phyloP scores from a whole-genome alignment of 495 filamentous ascomycete genomes.

The Neurospora sp. region DNA sequence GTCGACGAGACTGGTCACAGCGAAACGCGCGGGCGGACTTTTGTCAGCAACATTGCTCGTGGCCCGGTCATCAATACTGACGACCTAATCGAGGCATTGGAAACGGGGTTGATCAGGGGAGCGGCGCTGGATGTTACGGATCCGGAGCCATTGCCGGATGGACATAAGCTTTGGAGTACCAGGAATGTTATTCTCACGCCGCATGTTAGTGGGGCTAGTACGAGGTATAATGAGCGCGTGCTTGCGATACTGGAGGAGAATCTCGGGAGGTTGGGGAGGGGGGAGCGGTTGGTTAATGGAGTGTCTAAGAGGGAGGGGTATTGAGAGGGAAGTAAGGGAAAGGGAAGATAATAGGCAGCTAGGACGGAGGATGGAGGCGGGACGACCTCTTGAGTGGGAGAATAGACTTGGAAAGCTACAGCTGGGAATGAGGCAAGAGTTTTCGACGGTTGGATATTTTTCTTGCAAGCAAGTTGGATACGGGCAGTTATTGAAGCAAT shows the following conservation, averaged over 20 bases:
- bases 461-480: too few relatives aligned
- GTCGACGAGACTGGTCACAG: not conserved
- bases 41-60: conserved; percentile 61
- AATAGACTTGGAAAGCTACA: too few relatives aligned
- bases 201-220: conserved; percentile 58
- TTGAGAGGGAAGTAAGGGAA: conserved; percentile 12
- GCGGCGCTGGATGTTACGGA: conserved; percentile 82
- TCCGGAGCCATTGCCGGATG: conserved; percentile 66
- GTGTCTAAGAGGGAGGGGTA: conserved; percentile 56
- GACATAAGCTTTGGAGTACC: conserved; percentile 61
- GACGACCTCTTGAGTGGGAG: too few relatives aligned
- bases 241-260: conserved; percentile 51
- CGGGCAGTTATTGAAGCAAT: not conserved
- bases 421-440: too few relatives aligned
- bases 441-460: too few relatives aligned
- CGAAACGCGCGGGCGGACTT: conserved; percentile 32
- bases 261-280: conserved; percentile 46
- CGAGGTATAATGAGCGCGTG: conserved; percentile 50
- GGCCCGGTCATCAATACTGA: conserved; percentile 62
- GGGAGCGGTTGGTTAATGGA: conserved; percentile 55
- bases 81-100: conserved; percentile 53
- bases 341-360: too few relatives aligned
- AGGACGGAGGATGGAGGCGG: too few relatives aligned
- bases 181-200: conserved; percentile 71
- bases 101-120: conserved; percentile 49